Conservation (phyloP, 768 basidiomycete species). For the Vishniacozyma victoriae region DNA sequence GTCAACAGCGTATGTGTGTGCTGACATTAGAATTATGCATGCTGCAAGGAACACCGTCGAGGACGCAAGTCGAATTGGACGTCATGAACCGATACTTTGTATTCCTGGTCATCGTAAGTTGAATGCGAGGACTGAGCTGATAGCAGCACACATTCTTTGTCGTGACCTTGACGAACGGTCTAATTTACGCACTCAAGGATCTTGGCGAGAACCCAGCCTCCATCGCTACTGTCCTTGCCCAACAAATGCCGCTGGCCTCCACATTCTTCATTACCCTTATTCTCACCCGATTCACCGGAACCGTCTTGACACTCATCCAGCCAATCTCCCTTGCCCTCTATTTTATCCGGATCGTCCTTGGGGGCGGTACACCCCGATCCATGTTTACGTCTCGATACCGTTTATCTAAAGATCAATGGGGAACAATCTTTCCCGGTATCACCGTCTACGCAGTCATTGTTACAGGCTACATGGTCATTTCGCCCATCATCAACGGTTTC, state of each 20-base stretch:
- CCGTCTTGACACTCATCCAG: conserved; percentile 73
- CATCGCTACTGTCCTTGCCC: conserved; percentile 66
- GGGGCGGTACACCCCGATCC: conserved; percentile 68
- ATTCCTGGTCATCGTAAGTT: conserved; percentile 84
- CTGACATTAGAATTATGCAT: conserved; percentile 57
- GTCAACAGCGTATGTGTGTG: conserved; percentile 13
- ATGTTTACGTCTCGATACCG: conserved; percentile 78
- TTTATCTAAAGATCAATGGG: conserved; percentile 64
- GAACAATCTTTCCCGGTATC: conserved; percentile 61
- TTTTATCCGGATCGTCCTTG: conserved; percentile 80
- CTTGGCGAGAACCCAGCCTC: conserved; percentile 65
- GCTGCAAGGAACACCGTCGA: conserved; percentile 85
- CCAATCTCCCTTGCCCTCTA: conserved; percentile 70
- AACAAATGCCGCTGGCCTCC: conserved; percentile 59
- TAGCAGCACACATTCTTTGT: conserved; percentile 84
- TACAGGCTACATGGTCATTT: conserved; percentile 69
- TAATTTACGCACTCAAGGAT: conserved; percentile 63
- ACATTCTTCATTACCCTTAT: conserved; percentile 55
- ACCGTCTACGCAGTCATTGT: conserved; percentile 79
- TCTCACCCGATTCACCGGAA: conserved; percentile 55
- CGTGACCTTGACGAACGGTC: conserved; percentile 75
- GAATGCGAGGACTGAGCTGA: background rate
- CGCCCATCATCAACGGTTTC: conserved; percentile 89
- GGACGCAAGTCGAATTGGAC: conserved; percentile 74
- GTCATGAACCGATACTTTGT: conserved; percentile 88